Evolutionary conservation across 2,329 filamentous ascomycete genomes (phyloP), one percentile per base, ranked within the genome.

Genomic region (Camptophora hylomeconis): DNA sequence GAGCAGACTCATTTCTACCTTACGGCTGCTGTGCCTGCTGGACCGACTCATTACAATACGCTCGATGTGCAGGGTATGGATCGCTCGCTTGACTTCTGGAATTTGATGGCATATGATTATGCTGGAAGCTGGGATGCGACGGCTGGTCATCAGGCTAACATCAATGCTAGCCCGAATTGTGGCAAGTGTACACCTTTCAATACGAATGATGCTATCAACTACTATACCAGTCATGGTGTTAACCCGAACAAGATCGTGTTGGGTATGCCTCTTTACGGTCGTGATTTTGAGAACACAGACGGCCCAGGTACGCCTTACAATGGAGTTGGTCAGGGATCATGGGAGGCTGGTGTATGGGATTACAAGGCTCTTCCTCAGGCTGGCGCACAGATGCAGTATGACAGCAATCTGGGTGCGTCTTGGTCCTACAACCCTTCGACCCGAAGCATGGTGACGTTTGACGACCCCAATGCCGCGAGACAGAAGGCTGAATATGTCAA

Each of bases 241-340:
- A 48, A 65, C 0, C 50, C 73, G 0, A 49, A 63, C 36, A 94
- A 93, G 57, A 71, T 95, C 30, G 80, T 93, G 3, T 54, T 94
- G 9, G 86, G 87, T 3, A 87, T 94, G 79, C 86, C 87, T 2
- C 61, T 95, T 8, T 95, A 94, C 50, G 87, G 87, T 1, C 79
- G 84, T 19, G 73, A 81, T 0, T 95, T 94, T 51, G 65, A 74
- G 42, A 70, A 73, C 39, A 94, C 87, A 0, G 66, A 77, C 15
- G 86, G 84, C 0, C 67, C 72, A 0, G 87, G 87, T 1, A 53
- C 61, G 17, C 57, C 70, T 0, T 94, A 68, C 55, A 67, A 53
- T 26, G 84, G 83, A 5, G 64, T 81, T 6, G 86, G 84, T 2
- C 64, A 75, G 31, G 87, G 84, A 0, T 80, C 69, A 31, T 94